Conservation (phyloP, 345 rosid species). For the Eutrema heterophyllum region DNA sequence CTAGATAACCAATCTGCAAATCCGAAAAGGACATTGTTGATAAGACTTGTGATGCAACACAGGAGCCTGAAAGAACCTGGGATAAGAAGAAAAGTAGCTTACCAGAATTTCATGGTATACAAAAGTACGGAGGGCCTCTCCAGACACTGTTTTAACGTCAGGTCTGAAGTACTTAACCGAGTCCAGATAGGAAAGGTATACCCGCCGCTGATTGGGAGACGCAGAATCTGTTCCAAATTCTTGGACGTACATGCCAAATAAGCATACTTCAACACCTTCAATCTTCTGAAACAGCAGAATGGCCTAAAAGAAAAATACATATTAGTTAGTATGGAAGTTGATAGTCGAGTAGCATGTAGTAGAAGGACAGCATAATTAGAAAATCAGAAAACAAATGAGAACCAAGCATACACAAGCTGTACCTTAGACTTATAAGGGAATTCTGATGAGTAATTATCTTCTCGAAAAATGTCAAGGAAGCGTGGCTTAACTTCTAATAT, state of each 20-base stretch:
- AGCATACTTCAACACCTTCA: conserved; percentile 99
- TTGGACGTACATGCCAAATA: conserved; percentile 99
- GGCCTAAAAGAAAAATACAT: conserved; percentile 48
- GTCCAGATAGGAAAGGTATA: conserved; percentile 92
- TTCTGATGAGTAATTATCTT: conserved; percentile 87
- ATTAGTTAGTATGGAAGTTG: conserved; percentile 1
- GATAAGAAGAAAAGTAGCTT: conserved; percentile 21
- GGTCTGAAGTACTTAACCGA: conserved; percentile 98
- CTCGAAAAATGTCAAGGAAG: conserved; percentile 92
- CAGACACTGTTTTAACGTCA: conserved; percentile 82
- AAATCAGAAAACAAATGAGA: conserved; percentile 11
- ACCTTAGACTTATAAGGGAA: conserved; percentile 99
- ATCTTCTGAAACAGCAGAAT: conserved; percentile 93
- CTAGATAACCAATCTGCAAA: conserved; percentile 95
- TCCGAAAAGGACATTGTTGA: conserved; percentile 7
- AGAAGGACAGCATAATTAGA: conserved; percentile 3
- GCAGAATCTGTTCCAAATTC: conserved; percentile 93
- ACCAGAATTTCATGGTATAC: conserved; percentile 99
- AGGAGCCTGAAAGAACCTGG: neutral
- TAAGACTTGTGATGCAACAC: conserved; percentile 5
- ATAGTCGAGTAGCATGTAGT: neutral
- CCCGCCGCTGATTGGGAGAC: conserved; percentile 96
- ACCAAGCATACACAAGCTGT: conserved; percentile 9
- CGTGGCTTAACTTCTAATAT: conserved; percentile 93
- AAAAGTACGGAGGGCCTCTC: conserved; percentile 96